Evolutionary conservation across 495 filamentous ascomycete genomes (phyloP), one percentile per base, ranked within the genome.

Genomic region (Lophium mytilinum): DNA sequence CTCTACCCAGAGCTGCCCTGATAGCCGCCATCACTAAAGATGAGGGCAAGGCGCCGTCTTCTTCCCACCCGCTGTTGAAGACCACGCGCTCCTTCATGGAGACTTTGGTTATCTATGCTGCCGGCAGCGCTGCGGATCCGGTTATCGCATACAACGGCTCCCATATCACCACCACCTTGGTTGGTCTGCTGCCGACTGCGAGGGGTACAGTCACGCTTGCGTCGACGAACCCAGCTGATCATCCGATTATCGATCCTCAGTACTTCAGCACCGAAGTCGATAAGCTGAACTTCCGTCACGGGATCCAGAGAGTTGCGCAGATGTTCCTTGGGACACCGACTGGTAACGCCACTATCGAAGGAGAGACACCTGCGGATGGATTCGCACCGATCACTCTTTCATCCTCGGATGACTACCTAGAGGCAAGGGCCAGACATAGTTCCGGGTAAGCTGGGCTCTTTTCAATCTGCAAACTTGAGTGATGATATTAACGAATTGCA

Each of bases 191-290:
- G 17, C 52, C 52, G 12, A 43, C 52, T 43, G 71, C 42, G 70
- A 64, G 65, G 4, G 85, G 85, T 30, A 70, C 72, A n/a, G 77
- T 83, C 0, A 73, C 63, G 0, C 71, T 88, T 30, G 73, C 76
- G 34, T 82, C 80, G 0, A 66, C 76, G 0, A 69, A 86, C 66
- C 81, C 82, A 0, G 55, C 66, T 3, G 78, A 72, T 9, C 74
- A 78, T n/a, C 75, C 82, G 0, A 55, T 74, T 0, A 82, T 84
- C 60, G 74, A 85, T 60, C 80, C 82, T 0, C 73, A 72, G 24
- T 54, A 54, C 39, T 45, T 24, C 15, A 21, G 9, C 1, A 54
- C 52, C n/a, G 37, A 54, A 37, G 40, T 34, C 5, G 52, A 54
- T 12, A 10, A 24, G 19, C n/a, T 42, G 5, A 30, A 42, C 6